phyloP scores from a whole-genome alignment of 305 asterid species.

The Andrographis paniculata region DNA sequence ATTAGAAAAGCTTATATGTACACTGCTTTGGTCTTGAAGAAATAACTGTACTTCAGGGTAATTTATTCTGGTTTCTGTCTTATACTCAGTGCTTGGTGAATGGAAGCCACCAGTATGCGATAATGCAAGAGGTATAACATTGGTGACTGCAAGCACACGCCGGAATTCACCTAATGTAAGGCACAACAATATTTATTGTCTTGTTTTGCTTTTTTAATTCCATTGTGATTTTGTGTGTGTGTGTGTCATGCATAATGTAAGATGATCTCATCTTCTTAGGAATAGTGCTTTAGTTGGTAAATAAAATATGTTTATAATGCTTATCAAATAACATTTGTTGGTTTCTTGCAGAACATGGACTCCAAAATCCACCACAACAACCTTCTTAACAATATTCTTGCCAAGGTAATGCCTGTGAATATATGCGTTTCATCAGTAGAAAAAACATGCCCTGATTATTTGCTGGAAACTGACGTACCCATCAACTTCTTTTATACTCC shows the following conservation, averaged over 20 bases:
- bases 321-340: slow-evolving; percentile 4
- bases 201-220: background rate
- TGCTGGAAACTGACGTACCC: no score
- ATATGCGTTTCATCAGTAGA: no score
- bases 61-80: slow-evolving; percentile 14
- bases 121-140: slow-evolving; percentile 50
- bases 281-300: no score
- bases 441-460: no score
- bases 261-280: no score
- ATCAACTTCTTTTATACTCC: no score
- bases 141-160: slow-evolving; percentile 84
- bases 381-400: slow-evolving; percentile 89
- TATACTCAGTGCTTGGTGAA: slow-evolving; percentile 70
- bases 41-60: background rate
- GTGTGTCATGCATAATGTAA: no score
- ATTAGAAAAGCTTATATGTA: background rate
- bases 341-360: slow-evolving; percentile 68
- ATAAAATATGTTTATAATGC: no score
- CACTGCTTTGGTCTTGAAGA: background rate
- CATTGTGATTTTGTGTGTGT: background rate
- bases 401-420: slow-evolving; percentile 45
- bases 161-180: slow-evolving; percentile 90
- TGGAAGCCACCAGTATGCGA: slow-evolving; percentile 92
- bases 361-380: slow-evolving; percentile 95
- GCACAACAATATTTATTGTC: background rate